Evolutionary conservation across 129 eudicot genomes (phyloP).

Genomic region (Centella asiatica): DNA sequence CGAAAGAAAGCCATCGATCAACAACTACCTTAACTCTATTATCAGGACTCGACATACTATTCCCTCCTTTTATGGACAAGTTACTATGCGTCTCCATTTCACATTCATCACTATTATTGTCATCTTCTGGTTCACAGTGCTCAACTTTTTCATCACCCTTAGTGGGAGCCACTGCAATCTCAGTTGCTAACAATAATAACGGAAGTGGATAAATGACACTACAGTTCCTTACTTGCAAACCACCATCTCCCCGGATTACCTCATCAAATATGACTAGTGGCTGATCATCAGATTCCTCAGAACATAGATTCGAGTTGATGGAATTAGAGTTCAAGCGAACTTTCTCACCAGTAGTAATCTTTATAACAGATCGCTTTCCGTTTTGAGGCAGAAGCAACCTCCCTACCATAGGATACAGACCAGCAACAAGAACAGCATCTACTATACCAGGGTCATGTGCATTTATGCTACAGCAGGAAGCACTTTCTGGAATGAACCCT

Average conservation of each 20-base stretch:
- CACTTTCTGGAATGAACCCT: slow-evolving; percentile 55
- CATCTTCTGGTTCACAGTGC: slow-evolving; percentile 30
- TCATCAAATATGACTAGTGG: slow-evolving; percentile 71
- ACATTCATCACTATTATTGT: slow-evolving; percentile 28
- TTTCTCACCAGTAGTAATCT: slow-evolving; percentile 46
- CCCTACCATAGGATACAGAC: slow-evolving; percentile 86
- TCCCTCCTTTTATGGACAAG: slow-evolving; percentile 25
- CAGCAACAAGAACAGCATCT: slow-evolving; percentile 85
- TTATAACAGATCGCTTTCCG: slow-evolving; percentile 31
- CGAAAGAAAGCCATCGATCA: slow-evolving; percentile 81
- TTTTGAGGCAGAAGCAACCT: slow-evolving; percentile 38
- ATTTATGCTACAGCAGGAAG: slow-evolving; percentile 38
- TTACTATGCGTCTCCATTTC: slow-evolving; percentile 6
- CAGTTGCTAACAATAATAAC: slow-evolving; percentile 61
- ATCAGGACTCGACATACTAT: slow-evolving; percentile 65
- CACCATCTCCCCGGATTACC: slow-evolving; percentile 79
- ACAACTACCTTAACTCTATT: slow-evolving; percentile 64
- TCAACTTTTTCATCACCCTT: slow-evolving; percentile 22
- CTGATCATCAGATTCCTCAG: slow-evolving; percentile 18
- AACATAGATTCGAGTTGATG: slow-evolving; percentile 24
- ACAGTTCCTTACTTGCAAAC: slow-evolving; percentile 52
- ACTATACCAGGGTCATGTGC: slow-evolving; percentile 66
- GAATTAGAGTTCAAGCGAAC: slow-evolving; percentile 63
- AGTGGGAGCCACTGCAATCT: slow-evolving; percentile 73
- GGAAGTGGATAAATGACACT: slow-evolving; percentile 67